Conservation (phyloP, 305 asterid genomes). For the Fraxinus angustifolia region DNA sequence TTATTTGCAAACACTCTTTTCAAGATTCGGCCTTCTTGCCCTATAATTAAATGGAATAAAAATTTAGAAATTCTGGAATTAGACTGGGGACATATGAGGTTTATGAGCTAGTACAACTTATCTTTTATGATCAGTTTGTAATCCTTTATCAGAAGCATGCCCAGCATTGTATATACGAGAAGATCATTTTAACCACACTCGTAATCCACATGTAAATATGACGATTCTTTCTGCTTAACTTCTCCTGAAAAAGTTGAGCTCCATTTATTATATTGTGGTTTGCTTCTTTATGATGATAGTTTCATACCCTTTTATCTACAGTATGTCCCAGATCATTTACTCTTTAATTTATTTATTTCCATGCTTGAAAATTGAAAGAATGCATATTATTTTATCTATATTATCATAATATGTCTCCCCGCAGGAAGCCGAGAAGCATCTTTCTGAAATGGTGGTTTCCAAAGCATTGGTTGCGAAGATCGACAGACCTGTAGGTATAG, state of each 20-base stretch:
- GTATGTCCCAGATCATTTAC: neutral
- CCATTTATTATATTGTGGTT: neutral
- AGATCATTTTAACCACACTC: neutral
- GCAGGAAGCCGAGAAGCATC: conserved; percentile 91
- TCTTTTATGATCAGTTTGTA: neutral
- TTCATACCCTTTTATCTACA: neutral
- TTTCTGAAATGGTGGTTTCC: conserved; percentile 94
- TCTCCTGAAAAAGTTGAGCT: neutral
- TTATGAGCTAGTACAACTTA: neutral
- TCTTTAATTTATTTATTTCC: neutral
- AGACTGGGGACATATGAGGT: neutral
- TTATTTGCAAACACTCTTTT: neutral
- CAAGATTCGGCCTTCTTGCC: neutral
- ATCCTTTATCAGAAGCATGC: neutral
- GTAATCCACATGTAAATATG: neutral
- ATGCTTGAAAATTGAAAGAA: neutral
- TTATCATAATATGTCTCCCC: neutral
- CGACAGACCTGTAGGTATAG: conserved; percentile 81
- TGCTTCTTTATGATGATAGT: neutral
- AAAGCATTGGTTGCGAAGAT: conserved; percentile 81
- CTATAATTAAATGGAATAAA: neutral
- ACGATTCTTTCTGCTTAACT: neutral
- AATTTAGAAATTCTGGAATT: neutral
- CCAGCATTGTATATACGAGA: neutral
- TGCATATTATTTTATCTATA: neutral